These are phyloP conservation scores for Penicillium brasilianum DNA, from an alignment of 2,329 filamentous ascomycete genomes.

Conservation along the genomic window DNA sequence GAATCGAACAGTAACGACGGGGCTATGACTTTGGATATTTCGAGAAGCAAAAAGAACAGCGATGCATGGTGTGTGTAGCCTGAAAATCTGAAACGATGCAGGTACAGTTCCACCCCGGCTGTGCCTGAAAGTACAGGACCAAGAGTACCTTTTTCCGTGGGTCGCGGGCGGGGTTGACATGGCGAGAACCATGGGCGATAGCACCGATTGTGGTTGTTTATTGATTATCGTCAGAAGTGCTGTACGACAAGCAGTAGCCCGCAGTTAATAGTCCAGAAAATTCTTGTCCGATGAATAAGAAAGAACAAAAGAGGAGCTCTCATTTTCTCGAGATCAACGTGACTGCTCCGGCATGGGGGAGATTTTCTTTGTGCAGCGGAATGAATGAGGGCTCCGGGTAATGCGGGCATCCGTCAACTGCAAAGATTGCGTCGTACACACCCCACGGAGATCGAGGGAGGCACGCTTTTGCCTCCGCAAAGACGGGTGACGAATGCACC, in stretches of 20 bases:
- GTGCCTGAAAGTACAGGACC: background rate
- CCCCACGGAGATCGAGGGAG: conserved; percentile 14
- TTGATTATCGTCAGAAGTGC: conserved; percentile 11
- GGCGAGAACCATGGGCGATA: conserved; percentile 21
- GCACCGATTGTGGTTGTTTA: conserved; percentile 25
- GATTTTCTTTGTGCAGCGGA: background rate
- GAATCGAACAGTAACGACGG: no score
- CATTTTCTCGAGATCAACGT: background rate
- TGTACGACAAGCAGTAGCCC: background rate
- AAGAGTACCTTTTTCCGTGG: conserved; percentile 9
- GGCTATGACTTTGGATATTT: background rate
- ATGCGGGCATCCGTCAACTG: background rate
- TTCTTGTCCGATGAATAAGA: background rate
- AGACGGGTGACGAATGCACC: conserved; percentile 8
- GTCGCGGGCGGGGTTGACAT: conserved; percentile 14
- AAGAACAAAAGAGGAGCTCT: background rate
- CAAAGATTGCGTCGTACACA: conserved; percentile 15
- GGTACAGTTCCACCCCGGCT: conserved; percentile 4
- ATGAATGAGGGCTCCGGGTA: background rate
- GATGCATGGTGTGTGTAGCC: background rate
- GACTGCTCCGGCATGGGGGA: background rate
- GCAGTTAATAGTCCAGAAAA: no score
- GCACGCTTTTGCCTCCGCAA: conserved; percentile 12
- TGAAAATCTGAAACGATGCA: background rate
- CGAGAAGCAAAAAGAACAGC: background rate